Percentiles rank a stretch among this genome's conserved stretches.
phyloP scores from a whole-genome alignment of 306 rosid species.

The Elaeagnus macrophylla region DNA sequence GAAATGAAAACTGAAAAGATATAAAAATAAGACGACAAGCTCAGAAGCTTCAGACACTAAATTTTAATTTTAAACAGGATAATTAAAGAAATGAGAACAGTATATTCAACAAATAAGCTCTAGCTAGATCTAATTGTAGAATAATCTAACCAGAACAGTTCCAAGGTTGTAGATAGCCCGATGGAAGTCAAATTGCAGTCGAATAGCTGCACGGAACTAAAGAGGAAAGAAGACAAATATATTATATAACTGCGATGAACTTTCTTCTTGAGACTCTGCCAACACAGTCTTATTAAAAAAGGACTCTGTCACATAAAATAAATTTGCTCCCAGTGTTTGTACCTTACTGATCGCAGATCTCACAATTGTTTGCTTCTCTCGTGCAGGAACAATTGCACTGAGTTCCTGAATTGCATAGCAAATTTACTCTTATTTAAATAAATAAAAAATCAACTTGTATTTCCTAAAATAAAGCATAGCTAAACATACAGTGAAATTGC shows the following conservation, averaged over 20 bases:
- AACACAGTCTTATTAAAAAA: neutral
- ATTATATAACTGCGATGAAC: constrained; percentile 11
- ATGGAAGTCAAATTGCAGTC: constrained; percentile 96
- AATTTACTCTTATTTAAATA: neutral
- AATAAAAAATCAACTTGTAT: constrained; percentile 13
- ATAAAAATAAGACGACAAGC: no score
- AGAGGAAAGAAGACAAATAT: constrained; percentile 24
- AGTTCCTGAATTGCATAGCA: constrained; percentile 59
- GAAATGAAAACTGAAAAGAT: no score
- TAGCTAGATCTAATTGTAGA: constrained; percentile 11
- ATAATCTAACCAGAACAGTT: constrained; percentile 82
- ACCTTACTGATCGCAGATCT: constrained; percentile 97
- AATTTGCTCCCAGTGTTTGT: constrained; percentile 4
- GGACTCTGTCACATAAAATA: constrained; percentile 1
- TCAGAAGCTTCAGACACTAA: no score
- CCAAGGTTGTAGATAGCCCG: constrained; percentile 99
- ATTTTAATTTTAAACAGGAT: no score
- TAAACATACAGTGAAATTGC: neutral
- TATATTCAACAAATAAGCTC: no score
- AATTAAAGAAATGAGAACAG: no score
- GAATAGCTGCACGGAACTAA: constrained; percentile 98
- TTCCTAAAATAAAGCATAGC: neutral
- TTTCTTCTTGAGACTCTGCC: neutral
- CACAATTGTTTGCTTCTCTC: constrained; percentile 89
- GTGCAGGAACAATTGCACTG: constrained; percentile 92